Evolutionary conservation across 2,329 filamentous ascomycete genomes (phyloP).

Genomic region (Talaromyces sp.): DNA sequence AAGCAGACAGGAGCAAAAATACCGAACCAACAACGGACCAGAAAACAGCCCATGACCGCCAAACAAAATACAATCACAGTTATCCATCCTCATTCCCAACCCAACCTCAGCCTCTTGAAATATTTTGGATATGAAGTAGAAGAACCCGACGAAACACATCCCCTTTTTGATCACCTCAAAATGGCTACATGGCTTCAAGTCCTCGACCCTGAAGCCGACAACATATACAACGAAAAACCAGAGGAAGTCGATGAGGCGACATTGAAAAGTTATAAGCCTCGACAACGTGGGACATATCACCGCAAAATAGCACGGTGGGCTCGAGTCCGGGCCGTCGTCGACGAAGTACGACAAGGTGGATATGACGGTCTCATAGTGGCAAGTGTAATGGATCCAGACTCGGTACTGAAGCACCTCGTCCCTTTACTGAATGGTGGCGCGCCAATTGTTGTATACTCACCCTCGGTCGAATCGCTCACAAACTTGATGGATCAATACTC

Average conservation of each 20-base stretch:
- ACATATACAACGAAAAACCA: conserved; percentile 66
- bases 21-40: conserved; percentile 20
- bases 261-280: conserved; percentile 70
- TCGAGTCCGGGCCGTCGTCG: conserved; percentile 66
- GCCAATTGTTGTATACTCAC: conserved; percentile 79
- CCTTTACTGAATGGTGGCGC: conserved; percentile 80
- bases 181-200: conserved; percentile 90
- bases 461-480: conserved; percentile 72
- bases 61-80: conserved; percentile 56
- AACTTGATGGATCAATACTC: conserved; percentile 79
- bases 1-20: conserved; percentile 11
- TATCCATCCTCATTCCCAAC: conserved; percentile 66
- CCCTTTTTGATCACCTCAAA: conserved; percentile 75
- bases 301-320: conserved; percentile 84
- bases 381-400: conserved; percentile 73
- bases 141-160: conserved; percentile 64
- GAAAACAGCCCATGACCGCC: conserved; percentile 35
- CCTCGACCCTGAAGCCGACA: conserved; percentile 69
- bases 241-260: conserved; percentile 56
- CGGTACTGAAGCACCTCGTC: conserved; percentile 69
- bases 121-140: conserved; percentile 82
- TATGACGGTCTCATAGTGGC: conserved; percentile 83
- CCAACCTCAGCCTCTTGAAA: conserved; percentile 81
- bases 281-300: conserved; percentile 78
- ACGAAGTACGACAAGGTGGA: conserved; percentile 67